Base-by-base conservation (phyloP, 2,329 filamentous ascomycete genomes). In the Talaromyces sp. region DNA sequence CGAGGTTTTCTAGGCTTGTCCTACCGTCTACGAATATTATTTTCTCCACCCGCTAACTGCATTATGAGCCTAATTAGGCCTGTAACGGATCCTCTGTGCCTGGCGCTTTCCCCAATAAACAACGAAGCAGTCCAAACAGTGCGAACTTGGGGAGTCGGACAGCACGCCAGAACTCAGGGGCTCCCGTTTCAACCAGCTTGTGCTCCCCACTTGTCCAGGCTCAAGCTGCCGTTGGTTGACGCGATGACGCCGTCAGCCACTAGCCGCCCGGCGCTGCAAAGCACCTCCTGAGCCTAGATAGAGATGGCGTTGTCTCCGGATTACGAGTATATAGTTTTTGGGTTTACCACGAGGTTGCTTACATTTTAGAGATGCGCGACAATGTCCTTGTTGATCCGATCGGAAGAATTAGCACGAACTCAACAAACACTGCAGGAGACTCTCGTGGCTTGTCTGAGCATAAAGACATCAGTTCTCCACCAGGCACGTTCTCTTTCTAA, bases 111-210 rank as follows among this genome's bases (percentile, higher is more conserved):
- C 56, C 56, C 39, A 59, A 59, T 59, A 8, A 45, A 33, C 39
- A 39, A 31, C 19, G n/a, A 11, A 24, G 14, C 39, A n/a, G 45
- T 31, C 27, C 35, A 41, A 59, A 5, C 56, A 63, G 41, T 39
- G 37, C 11, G 22, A 33, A 16, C 19, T 31, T 33, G 33, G 56
- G 37, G 8, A 43, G n/a, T 41, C 56, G 33, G 35, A 41, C 37
- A 39, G 31, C 61, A 52, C 35, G 41, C 39, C 63, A 61, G 58
- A 39, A 54, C 45, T 66, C 64, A 66, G 64, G 64, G 64, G 64
- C 64, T 63, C 49, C 64, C 52, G 62, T 64, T 58, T 64, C 62
- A 64, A 47, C 62, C 62, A 58, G 56, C 54, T 56, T n/a, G 47
- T 56, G 43, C 47, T 50, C 63, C 39, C 66, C 66, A 65, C 66